phyloP scores from a whole-genome alignment of 2,329 filamentous ascomycete genomes.

The Aspergillus chevalieri region DNA sequence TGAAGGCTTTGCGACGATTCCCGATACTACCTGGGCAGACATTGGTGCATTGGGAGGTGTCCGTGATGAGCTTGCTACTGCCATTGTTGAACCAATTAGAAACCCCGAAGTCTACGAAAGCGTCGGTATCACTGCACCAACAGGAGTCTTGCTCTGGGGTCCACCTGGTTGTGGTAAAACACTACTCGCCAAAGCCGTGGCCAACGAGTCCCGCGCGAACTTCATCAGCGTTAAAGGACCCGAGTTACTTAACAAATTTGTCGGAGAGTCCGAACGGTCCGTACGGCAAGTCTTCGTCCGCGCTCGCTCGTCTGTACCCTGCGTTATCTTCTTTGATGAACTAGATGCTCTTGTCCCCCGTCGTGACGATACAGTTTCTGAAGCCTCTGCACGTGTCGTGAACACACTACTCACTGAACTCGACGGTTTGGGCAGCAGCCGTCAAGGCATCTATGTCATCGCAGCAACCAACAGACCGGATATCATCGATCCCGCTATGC shows the following conservation, averaged over 20 bases:
- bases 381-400: constrained; percentile 82
- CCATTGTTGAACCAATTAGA: constrained; percentile 85
- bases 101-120: constrained; percentile 68
- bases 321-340: constrained; percentile 97
- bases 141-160: constrained; percentile 90
- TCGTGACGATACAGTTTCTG: constrained; percentile 69
- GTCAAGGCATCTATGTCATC: constrained; percentile 86
- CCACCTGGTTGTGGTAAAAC: constrained; percentile 97
- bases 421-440: constrained; percentile 68
- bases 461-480: constrained; percentile 93
- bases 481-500: constrained; percentile 93
- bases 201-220: constrained; percentile 90
- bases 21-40: constrained; percentile 86
- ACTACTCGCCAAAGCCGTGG: constrained; percentile 88
- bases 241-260: constrained; percentile 94
- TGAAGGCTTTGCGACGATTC: constrained; percentile 91
- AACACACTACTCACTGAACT: constrained; percentile 93
- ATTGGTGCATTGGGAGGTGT: constrained; percentile 79
- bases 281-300: constrained; percentile 87
- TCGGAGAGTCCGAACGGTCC: constrained; percentile 90
- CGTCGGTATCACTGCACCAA: constrained; percentile 73
- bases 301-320: constrained; percentile 78
- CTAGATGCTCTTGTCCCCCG: constrained; percentile 86
- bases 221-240: constrained; percentile 98
- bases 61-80: constrained; percentile 72